A percentile compares a stretch with the other conserved stretches of the same genome.
Evolutionary conservation across 768 basidiomycete species (phyloP).

Genomic region (Chiua virens): DNA sequence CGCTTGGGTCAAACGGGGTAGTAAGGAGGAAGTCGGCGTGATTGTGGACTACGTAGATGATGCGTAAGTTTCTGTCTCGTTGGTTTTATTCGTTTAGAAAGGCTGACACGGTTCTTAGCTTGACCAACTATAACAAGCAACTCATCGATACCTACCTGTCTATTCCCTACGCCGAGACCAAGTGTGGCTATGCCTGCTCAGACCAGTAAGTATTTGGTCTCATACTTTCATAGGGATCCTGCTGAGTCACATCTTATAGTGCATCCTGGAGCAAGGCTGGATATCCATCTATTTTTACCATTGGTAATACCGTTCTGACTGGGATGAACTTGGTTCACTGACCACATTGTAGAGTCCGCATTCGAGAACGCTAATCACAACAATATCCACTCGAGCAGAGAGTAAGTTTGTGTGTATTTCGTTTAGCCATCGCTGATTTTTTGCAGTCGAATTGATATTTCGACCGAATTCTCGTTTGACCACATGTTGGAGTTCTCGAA

Average conservation of each 20-base stretch:
- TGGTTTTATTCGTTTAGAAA: slow-evolving; percentile 11
- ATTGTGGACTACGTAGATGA: slow-evolving; percentile 82
- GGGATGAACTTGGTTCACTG: neutral
- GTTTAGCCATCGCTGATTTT: slow-evolving; percentile 33
- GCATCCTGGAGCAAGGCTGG: slow-evolving; percentile 88
- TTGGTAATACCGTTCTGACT: slow-evolving; percentile 37
- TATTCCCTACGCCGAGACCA: slow-evolving; percentile 80
- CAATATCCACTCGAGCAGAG: slow-evolving; percentile 77
- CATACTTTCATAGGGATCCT: slow-evolving; percentile 21
- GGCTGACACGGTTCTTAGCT: slow-evolving; percentile 38
- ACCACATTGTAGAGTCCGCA: slow-evolving; percentile 48
- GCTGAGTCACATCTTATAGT: slow-evolving; percentile 28
- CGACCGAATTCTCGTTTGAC: slow-evolving; percentile 83
- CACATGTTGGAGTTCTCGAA: slow-evolving; percentile 92
- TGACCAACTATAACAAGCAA: slow-evolving; percentile 79
- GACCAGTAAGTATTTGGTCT: slow-evolving; percentile 66
- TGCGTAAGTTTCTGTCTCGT: slow-evolving; percentile 40
- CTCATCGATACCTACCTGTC: slow-evolving; percentile 74
- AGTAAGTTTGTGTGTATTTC: slow-evolving; percentile 57
- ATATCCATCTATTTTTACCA: slow-evolving; percentile 82
- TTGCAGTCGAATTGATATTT: slow-evolving; percentile 76
- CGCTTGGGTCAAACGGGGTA: slow-evolving; percentile 87
- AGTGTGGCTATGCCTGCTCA: slow-evolving; percentile 93
- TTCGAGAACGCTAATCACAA: slow-evolving; percentile 72
- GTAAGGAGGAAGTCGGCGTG: slow-evolving; percentile 75